These are phyloP conservation scores for Cryphonectria japonica DNA, from an alignment of 2,329 filamentous ascomycete genomes.

Conservation along the genomic window DNA sequence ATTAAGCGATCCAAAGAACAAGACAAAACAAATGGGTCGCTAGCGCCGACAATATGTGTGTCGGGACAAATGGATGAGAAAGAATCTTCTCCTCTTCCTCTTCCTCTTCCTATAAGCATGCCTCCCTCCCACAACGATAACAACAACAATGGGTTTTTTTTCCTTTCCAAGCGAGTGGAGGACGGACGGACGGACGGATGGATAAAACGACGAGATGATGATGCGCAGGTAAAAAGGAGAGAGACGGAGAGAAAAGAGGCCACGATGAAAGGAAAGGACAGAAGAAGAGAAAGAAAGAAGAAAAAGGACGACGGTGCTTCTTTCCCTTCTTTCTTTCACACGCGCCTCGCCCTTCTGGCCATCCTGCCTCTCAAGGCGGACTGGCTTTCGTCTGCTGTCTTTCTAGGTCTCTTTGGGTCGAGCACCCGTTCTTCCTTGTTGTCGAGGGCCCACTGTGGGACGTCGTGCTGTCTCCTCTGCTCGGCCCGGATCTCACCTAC, in stretches of 20 bases:
- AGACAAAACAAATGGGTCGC: not conserved
- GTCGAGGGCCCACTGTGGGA: slow-evolving; percentile 27
- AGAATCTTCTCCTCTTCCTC: not conserved
- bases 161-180: not conserved
- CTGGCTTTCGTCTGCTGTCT: not conserved
- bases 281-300: too few species aligned
- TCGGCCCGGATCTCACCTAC: slow-evolving; percentile 26
- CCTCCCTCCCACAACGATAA: too few species aligned
- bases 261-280: not conserved
- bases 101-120: not conserved
- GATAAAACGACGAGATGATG: too few species aligned
- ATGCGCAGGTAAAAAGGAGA: too few species aligned
- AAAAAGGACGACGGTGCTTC: not conserved
- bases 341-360: not conserved
- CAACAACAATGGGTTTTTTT: not conserved
- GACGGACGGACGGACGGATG: too few species aligned
- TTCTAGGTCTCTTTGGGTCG: slow-evolving; percentile 15
- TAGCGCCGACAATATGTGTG: not conserved
- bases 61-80: not conserved
- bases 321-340: not conserved
- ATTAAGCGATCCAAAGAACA: not conserved
- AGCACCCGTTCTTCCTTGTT: slow-evolving; percentile 21
- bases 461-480: slow-evolving; percentile 20
- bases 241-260: too few species aligned
- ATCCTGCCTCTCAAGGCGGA: not conserved